Evolutionary conservation across 257 asterid genomes (phyloP).

Genomic region (Salvia splendens): DNA sequence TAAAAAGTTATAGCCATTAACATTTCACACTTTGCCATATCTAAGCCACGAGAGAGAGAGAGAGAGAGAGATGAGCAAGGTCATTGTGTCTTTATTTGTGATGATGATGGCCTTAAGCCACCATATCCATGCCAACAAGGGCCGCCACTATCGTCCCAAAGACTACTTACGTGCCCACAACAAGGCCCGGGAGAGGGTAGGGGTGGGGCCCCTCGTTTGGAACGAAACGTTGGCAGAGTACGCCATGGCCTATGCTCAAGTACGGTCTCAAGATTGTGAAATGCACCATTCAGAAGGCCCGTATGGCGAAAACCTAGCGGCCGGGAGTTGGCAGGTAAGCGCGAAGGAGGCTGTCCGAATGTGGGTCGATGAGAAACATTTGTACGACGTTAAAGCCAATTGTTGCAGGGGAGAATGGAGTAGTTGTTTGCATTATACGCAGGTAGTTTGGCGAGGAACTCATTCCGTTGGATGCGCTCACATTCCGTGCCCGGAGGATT

Average conservation of each 20-base stretch:
- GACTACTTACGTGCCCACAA: constrained; percentile 47
- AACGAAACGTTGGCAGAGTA: constrained; percentile 36
- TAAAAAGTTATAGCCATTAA: not conserved
- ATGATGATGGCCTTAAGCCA: not conserved
- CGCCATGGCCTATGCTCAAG: constrained; percentile 41
- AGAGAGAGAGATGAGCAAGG: constrained; percentile 19
- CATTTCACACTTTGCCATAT: not conserved
- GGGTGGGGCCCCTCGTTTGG: constrained; percentile 49
- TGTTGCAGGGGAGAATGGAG: constrained; percentile 26
- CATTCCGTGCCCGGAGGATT: constrained; percentile 37
- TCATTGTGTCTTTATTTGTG: constrained; percentile 25
- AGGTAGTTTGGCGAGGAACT: constrained; percentile 51
- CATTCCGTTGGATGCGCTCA: constrained; percentile 45
- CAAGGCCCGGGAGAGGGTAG: constrained; percentile 37
- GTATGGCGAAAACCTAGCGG: constrained; percentile 62
- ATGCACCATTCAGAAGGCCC: constrained; percentile 41
- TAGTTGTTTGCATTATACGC: constrained; percentile 51
- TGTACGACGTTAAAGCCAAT: constrained; percentile 28
- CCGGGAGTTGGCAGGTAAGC: constrained; percentile 35
- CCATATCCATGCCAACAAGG: constrained; percentile 29
- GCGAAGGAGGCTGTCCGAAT: constrained; percentile 39
- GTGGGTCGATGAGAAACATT: constrained; percentile 47
- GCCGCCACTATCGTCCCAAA: not conserved
- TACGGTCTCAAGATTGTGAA: constrained; percentile 38
- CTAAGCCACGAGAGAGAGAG: constrained; percentile 10